These are phyloP conservation scores for Cordia subcordata DNA, from an alignment of 257 asterid genomes.

Conservation along the genomic window DNA sequence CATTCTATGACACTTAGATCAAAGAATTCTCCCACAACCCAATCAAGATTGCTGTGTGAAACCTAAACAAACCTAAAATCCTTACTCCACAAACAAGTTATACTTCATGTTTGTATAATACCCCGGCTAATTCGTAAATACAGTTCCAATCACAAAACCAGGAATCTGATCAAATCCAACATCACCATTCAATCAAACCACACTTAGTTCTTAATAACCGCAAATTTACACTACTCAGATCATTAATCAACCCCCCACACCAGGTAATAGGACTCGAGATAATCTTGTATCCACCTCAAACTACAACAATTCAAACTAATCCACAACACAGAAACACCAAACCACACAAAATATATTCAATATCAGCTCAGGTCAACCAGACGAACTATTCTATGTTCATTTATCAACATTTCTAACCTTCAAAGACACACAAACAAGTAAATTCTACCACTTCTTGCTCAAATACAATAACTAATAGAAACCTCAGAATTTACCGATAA, in stretches of 20 bases:
- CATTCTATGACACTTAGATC: slow-evolving; percentile 40
- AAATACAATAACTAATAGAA: background rate
- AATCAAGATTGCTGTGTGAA: slow-evolving; percentile 19
- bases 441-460: no score
- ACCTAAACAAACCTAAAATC: background rate
- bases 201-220: background rate
- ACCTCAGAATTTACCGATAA: slow-evolving; percentile 5
- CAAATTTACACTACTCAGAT: background rate
- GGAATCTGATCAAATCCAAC: background rate
- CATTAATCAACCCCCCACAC: no score
- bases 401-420: background rate
- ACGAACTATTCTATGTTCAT: slow-evolving; percentile 4
- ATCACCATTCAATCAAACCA: background rate
- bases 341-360: background rate
- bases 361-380: slow-evolving; percentile 17
- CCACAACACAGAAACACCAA: slow-evolving; percentile 29
- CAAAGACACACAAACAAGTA: background rate
- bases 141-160: no score
- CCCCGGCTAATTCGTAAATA: no score
- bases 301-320: slow-evolving; percentile 23
- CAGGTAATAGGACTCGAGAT: background rate
- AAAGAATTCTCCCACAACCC: slow-evolving; percentile 11
- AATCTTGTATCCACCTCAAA: background rate
- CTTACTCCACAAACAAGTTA: background rate
- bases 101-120: background rate